Percentiles rank a stretch among this genome's conserved stretches.
These are phyloP conservation scores for Cryphonectria japonica DNA, from an alignment of 2,329 filamentous ascomycete genomes.

Conservation along the genomic window DNA sequence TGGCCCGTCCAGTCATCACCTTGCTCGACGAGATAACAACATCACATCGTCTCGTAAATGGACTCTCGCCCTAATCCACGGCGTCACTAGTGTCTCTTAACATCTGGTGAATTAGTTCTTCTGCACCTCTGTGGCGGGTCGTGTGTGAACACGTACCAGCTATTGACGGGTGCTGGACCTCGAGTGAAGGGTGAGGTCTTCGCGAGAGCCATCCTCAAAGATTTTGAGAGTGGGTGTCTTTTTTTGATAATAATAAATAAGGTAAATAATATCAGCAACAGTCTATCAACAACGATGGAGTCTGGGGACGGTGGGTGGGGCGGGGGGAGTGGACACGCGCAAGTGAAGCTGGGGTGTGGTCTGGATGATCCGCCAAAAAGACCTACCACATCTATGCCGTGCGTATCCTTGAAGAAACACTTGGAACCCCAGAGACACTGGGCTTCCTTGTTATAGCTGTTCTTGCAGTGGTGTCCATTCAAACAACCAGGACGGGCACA, in stretches of 20 bases:
- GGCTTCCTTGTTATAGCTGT: constrained; percentile 19
- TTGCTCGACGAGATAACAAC: not conserved
- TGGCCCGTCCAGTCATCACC: not conserved
- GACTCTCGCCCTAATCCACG: not conserved
- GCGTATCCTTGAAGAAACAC: constrained; percentile 27
- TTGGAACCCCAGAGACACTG: constrained; percentile 21
- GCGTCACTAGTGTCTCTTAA: not conserved
- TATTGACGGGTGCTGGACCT: constrained; percentile 2
- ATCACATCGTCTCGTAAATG: not conserved
- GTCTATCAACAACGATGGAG: not conserved
- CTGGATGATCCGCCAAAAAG: too few relatives aligned
- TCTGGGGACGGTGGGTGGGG: too few relatives aligned
- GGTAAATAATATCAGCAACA: not conserved
- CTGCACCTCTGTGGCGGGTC: not conserved
- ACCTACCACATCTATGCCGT: constrained; percentile 17
- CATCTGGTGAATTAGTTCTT: not conserved
- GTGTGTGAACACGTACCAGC: not conserved
- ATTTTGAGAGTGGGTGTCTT: constrained; percentile 21
- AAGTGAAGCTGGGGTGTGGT: not conserved
- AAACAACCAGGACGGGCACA: constrained; percentile 24
- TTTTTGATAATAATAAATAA: not conserved
- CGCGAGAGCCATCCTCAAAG: constrained; percentile 23
- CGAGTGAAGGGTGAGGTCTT: constrained; percentile 10
- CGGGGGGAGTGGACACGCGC: not conserved
- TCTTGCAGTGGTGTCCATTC: constrained; percentile 29